phyloP scores from a whole-genome alignment of 257 asterid species.

The Capsicum baccatum region DNA sequence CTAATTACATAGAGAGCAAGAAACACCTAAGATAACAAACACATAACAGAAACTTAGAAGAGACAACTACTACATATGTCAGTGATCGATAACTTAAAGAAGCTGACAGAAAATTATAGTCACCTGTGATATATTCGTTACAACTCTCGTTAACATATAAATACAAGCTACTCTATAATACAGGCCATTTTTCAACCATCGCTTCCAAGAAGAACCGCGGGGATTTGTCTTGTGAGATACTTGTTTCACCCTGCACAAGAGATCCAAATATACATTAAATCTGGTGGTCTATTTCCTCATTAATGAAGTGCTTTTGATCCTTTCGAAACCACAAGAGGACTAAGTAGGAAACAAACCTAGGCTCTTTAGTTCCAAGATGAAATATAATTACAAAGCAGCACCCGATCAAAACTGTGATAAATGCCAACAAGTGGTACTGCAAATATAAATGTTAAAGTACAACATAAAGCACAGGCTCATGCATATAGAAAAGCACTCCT shows the following conservation, averaged over 20 bases:
- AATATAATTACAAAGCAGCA: conserved; percentile 71
- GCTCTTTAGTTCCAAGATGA: conserved; percentile 79
- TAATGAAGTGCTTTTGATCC: neutral
- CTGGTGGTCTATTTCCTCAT: neutral
- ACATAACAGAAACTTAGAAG: neutral
- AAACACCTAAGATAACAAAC: conserved; percentile 51
- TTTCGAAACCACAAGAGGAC: neutral
- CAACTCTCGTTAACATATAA: conserved; percentile 77
- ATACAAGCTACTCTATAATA: conserved; percentile 85
- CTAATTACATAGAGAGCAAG: conserved; percentile 79
- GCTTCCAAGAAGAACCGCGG: conserved; percentile 65
- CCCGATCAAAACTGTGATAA: conserved; percentile 66
- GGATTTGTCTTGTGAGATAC: conserved; percentile 49
- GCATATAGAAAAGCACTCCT: neutral
- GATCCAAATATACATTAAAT: neutral
- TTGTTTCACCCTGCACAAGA: conserved; percentile 57
- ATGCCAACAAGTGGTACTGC: conserved; percentile 90
- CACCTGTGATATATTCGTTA: conserved; percentile 56
- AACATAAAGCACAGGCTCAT: neutral
- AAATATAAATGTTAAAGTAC: conserved; percentile 34
- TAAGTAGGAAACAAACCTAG: conserved; percentile 57
- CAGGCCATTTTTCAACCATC: conserved; percentile 70
- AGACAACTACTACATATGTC: neutral
- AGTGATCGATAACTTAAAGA: neutral
- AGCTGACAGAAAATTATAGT: conserved; percentile 14